These are phyloP conservation scores for Radiomyces spectabilis DNA, from an alignment of 192 early-diverging fungal species.

Conservation along the genomic window DNA sequence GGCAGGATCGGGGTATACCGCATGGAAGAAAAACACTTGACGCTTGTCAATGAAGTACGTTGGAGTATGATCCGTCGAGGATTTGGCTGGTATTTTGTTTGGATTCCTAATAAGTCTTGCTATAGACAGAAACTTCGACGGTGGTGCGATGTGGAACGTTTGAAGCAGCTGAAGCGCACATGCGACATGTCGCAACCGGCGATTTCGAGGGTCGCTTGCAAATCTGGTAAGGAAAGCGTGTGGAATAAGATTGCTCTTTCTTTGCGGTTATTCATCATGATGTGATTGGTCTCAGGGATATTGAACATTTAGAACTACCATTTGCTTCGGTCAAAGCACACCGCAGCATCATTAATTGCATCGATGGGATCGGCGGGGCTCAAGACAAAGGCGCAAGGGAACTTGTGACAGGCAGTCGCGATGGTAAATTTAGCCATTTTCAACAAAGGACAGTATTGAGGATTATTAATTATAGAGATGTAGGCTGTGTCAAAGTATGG, in stretches of 20 bases:
- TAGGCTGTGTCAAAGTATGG: conserved; percentile 68
- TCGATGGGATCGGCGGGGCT: conserved; percentile 55
- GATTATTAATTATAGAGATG: too few relatives aligned
- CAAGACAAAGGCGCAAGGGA: conserved; percentile 46
- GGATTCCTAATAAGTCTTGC: neutral
- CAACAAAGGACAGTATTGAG: too few relatives aligned
- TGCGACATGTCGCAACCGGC: conserved; percentile 60
- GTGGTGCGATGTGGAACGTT: conserved; percentile 52
- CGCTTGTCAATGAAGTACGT: conserved; percentile 33
- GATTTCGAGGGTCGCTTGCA: conserved; percentile 57
- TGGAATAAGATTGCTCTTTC: neutral
- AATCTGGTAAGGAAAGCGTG: conserved; percentile 27
- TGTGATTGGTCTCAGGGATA: too few relatives aligned
- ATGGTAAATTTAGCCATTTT: too few relatives aligned
- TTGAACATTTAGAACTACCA: conserved; percentile 49
- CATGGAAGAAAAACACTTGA: conserved; percentile 42
- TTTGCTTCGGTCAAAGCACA: conserved; percentile 52
- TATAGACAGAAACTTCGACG: conserved; percentile 38
- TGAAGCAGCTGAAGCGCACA: conserved; percentile 36
- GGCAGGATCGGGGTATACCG: conserved; percentile 52
- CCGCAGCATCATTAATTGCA: conserved; percentile 58
- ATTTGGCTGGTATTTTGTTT: neutral
- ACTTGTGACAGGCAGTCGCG: conserved; percentile 59
- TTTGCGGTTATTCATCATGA: too few relatives aligned
- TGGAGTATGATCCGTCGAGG: neutral